These are phyloP conservation scores for Silene noctiflora DNA, from an alignment of 179 eudicot species.

Conservation along the genomic window DNA sequence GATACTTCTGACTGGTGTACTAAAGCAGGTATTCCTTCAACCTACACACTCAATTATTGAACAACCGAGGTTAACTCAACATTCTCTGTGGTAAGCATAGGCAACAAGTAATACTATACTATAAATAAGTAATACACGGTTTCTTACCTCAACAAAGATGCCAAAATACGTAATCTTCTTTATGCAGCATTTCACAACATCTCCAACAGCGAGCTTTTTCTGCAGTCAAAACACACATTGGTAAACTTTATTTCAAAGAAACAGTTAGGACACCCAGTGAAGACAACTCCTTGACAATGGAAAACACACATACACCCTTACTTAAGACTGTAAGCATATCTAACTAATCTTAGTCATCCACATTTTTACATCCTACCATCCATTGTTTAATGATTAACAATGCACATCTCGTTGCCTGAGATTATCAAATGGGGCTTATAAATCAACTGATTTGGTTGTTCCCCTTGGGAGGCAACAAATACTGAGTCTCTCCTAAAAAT, in stretches of 20 bases:
- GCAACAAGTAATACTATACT: background rate
- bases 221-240: constrained; percentile 31
- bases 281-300: background rate
- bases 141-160: constrained; percentile 63
- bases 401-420: too few species aligned
- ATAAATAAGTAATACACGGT: background rate
- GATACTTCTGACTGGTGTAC: constrained; percentile 91
- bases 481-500: too few species aligned
- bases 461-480: too few species aligned
- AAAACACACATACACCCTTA: background rate
- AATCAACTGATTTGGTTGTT: too few species aligned
- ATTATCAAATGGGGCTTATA: too few species aligned
- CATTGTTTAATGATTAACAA: too few species aligned
- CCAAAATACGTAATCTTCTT: constrained; percentile 88
- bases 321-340: background rate
- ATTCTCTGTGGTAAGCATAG: background rate
- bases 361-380: too few species aligned
- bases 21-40: constrained; percentile 86
- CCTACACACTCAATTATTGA: constrained; percentile 36
- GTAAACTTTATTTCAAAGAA: background rate
- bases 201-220: constrained; percentile 73
- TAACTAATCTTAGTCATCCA: background rate
- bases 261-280: background rate
- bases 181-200: constrained; percentile 76
- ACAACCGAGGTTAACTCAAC: background rate